These are phyloP conservation scores for Leishmania gerbilli DNA, from an alignment of 208 protist species.

Conservation along the genomic window DNA sequence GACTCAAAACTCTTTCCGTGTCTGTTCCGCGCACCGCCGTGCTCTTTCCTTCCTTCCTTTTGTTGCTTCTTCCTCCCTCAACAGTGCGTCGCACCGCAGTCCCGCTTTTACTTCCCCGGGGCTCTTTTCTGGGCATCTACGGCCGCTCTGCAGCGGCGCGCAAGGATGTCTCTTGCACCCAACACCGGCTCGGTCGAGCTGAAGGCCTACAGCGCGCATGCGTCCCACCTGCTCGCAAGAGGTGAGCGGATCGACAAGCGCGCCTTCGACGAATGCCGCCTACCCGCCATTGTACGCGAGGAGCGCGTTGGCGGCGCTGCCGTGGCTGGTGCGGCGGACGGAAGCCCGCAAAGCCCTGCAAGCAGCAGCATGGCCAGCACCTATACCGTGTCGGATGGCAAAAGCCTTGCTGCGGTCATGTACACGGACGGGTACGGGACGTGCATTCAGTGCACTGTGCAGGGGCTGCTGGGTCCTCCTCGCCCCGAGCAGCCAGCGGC, in stretches of 20 bases:
- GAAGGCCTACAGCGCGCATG: conserved; percentile 59
- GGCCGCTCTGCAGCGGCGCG: neutral
- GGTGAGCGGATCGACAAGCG: conserved; percentile 65
- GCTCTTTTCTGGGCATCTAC: neutral
- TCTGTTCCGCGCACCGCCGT: neutral
- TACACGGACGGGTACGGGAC: conserved; percentile 77
- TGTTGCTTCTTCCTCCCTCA: too few relatives aligned
- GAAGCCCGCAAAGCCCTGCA: neutral
- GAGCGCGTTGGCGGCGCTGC: conserved; percentile 8
- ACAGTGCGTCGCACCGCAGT: neutral
- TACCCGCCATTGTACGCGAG: conserved; percentile 60
- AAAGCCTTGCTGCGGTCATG: conserved; percentile 59
- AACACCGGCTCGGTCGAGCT: conserved; percentile 82
- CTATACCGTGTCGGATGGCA: conserved; percentile 6
- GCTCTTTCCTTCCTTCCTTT: neutral
- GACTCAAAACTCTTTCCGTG: neutral
- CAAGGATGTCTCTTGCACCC: conserved; percentile 72
- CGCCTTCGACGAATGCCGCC: conserved; percentile 41
- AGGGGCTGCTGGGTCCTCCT: conserved; percentile 78
- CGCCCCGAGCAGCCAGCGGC: conserved; percentile 42
- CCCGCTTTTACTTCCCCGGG: neutral
- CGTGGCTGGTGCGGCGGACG: neutral
- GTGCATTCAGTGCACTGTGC: conserved; percentile 61
- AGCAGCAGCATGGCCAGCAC: neutral
- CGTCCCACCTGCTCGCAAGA: conserved; percentile 38